These are phyloP conservation scores for Ustilago crameri DNA, from an alignment of 1,284 basidiomycete species.

Conservation along the genomic window DNA sequence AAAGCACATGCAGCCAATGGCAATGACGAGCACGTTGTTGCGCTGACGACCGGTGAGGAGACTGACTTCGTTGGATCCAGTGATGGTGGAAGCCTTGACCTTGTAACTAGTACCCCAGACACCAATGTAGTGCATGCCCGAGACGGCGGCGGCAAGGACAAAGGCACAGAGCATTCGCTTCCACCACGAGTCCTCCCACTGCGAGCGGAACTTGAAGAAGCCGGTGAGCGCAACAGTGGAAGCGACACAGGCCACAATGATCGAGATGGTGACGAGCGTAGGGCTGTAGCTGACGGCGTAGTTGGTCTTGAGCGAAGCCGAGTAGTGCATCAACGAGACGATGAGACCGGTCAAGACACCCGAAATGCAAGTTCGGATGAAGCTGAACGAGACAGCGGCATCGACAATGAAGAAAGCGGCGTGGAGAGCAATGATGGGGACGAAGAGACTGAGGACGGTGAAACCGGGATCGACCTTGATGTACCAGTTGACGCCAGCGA, in stretches of 20 bases:
- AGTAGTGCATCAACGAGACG: conserved; percentile 74
- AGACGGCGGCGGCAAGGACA: conserved; percentile 70
- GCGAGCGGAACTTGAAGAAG: conserved; percentile 71
- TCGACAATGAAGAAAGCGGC: conserved; percentile 71
- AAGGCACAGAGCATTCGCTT: conserved; percentile 70
- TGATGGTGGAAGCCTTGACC: conserved; percentile 49
- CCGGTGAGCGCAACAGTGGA: conserved; percentile 70
- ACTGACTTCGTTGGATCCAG: conserved; percentile 36
- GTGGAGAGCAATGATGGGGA: conserved; percentile 70
- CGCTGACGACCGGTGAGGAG: conserved; percentile 50
- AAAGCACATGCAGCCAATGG: conserved; percentile 70
- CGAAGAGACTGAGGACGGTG: conserved; percentile 71
- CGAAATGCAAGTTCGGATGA: conserved; percentile 71
- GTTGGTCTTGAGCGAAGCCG: conserved; percentile 69
- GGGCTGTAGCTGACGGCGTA: conserved; percentile 66
- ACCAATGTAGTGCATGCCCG: conserved; percentile 72
- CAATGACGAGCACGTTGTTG: conserved; percentile 69
- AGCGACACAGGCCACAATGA: conserved; percentile 71
- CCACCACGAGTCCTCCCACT: conserved; percentile 72
- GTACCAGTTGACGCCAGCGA: conserved; percentile 69
- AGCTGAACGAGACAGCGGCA: conserved; percentile 68
- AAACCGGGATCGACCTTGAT: conserved; percentile 69
- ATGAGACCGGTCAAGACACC: conserved; percentile 80
- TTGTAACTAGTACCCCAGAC: conserved; percentile 70
- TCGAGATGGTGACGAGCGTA: conserved; percentile 70